Evolutionary conservation across 768 basidiomycete species (phyloP).

Genomic region (Russula virescens): DNA sequence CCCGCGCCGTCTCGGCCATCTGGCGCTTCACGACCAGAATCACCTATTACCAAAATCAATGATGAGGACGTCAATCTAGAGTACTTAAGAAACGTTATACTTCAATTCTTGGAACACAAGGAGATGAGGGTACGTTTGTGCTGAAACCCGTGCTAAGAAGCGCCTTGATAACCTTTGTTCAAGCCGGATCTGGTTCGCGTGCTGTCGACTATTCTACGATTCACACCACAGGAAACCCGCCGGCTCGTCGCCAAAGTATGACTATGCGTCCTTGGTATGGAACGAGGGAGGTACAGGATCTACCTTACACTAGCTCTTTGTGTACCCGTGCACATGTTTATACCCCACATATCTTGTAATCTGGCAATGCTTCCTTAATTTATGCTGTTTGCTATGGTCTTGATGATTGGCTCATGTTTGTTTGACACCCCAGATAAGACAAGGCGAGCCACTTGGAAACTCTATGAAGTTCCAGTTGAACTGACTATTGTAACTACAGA

Average conservation of each 20-base stretch:
- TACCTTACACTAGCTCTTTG: neutral
- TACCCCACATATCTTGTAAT: conserved; percentile 8
- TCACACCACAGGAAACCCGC: conserved; percentile 92
- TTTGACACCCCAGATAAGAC: no score
- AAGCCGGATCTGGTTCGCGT: conserved; percentile 90
- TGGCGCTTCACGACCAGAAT: conserved; percentile 29
- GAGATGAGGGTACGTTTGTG: conserved; percentile 82
- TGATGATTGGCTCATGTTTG: neutral
- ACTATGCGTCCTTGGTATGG: neutral
- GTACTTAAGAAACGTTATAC: conserved; percentile 90
- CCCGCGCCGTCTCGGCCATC: conserved; percentile 37
- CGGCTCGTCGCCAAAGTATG: conserved; percentile 82
- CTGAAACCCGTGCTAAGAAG: neutral
- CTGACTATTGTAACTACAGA: neutral
- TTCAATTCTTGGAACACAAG: conserved; percentile 97
- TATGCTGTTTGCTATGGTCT: neutral
- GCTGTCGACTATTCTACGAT: conserved; percentile 84
- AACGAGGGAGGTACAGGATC: neutral
- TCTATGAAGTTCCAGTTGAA: no score
- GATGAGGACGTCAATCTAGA: conserved; percentile 95
- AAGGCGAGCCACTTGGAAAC: no score
- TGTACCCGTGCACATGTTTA: neutral
- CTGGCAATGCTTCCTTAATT: neutral
- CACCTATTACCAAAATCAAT: conserved; percentile 36
- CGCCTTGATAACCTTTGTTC: conserved; percentile 10